Percentiles rank a stretch among this genome's conserved stretches.
Conservation (phyloP, 108 stramenopile species). For the Hondaea fermentalgiana region DNA sequence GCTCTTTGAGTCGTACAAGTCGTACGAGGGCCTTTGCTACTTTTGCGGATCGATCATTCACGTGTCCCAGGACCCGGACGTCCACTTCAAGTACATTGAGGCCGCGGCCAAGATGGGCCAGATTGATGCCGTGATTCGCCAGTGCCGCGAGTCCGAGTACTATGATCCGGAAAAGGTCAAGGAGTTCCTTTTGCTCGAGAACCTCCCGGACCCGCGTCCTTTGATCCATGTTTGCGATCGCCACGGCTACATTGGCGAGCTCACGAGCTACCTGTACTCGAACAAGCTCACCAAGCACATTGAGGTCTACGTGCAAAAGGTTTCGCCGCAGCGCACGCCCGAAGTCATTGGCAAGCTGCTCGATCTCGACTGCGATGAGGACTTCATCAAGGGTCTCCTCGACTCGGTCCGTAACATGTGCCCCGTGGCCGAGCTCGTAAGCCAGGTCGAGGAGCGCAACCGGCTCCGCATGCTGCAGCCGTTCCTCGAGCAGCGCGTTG, state of each 20-base stretch:
- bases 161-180: conserved; percentile 96
- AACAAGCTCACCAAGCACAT: conserved; percentile 97
- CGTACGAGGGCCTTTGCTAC: conserved; percentile 91
- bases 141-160: conserved; percentile 97
- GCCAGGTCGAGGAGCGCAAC: conserved; percentile 88
- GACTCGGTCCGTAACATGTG: conserved; percentile 89
- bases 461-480: conserved; percentile 89
- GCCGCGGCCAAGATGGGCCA: conserved; percentile 84
- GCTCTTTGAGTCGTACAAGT: conserved; percentile 90
- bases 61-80: conserved; percentile 84
- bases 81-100: conserved; percentile 99
- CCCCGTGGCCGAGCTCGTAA: conserved; percentile 96
- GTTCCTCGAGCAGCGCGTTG: conserved; percentile 97
- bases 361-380: conserved; percentile 75
- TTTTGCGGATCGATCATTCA: conserved; percentile 92
- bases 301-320: conserved; percentile 98
- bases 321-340: conserved; percentile 93
- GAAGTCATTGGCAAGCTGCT: conserved; percentile 98
- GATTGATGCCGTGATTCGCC: conserved; percentile 94
- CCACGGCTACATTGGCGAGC: conserved; percentile 92
- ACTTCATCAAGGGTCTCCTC: conserved; percentile 92
- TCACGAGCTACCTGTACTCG: conserved; percentile 95
- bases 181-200: conserved; percentile 93
- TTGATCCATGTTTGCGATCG: conserved; percentile 99
- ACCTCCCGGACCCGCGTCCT: conserved; percentile 96